These are phyloP conservation scores for Ambrosiella cleistominuta DNA, from an alignment of 2,329 filamentous ascomycete species.

Conservation along the genomic window DNA sequence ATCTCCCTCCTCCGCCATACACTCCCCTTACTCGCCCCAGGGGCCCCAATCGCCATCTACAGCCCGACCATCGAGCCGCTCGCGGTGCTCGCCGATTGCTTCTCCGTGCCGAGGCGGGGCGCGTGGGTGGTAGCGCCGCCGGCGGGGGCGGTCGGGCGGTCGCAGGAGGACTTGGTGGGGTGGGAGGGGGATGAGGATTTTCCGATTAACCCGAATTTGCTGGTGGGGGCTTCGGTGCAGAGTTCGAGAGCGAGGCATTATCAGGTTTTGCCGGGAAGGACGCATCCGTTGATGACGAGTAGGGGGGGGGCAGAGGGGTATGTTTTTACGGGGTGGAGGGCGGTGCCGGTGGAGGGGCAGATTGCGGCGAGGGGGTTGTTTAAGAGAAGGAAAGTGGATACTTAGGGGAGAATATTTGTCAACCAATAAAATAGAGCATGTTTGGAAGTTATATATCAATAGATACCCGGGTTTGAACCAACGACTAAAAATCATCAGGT, in stretches of 20 bases:
- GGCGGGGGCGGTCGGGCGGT: slow-evolving; percentile 26
- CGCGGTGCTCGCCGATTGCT: slow-evolving; percentile 60
- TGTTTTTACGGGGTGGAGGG: slow-evolving; percentile 66
- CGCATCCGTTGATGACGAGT: slow-evolving; percentile 86
- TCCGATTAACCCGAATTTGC: slow-evolving; percentile 67
- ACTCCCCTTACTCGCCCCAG: slow-evolving; percentile 66
- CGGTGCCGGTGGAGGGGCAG: slow-evolving; percentile 60
- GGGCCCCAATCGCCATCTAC: slow-evolving; percentile 74
- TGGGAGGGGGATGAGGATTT: slow-evolving; percentile 57
- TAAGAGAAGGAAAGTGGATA: slow-evolving; percentile 47
- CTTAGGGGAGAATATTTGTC: slow-evolving; percentile 9
- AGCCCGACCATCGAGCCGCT: slow-evolving; percentile 65
- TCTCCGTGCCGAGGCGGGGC: slow-evolving; percentile 60
- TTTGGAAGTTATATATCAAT: no score
- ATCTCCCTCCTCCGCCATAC: slow-evolving; percentile 55
- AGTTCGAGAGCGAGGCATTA: slow-evolving; percentile 61
- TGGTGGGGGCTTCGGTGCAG: slow-evolving; percentile 67
- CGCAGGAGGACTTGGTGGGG: slow-evolving; percentile 31
- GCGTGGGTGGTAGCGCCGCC: slow-evolving; percentile 49
- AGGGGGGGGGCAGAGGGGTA: slow-evolving; percentile 80
- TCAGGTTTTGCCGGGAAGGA: slow-evolving; percentile 83
- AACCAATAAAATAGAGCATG: no score
- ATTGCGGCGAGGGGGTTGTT: slow-evolving; percentile 71
- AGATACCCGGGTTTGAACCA: no score
- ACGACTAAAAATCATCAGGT: no score